phyloP scores from a whole-genome alignment of 768 basidiomycete genomes.

The Dacryopinax primogenitus region DNA sequence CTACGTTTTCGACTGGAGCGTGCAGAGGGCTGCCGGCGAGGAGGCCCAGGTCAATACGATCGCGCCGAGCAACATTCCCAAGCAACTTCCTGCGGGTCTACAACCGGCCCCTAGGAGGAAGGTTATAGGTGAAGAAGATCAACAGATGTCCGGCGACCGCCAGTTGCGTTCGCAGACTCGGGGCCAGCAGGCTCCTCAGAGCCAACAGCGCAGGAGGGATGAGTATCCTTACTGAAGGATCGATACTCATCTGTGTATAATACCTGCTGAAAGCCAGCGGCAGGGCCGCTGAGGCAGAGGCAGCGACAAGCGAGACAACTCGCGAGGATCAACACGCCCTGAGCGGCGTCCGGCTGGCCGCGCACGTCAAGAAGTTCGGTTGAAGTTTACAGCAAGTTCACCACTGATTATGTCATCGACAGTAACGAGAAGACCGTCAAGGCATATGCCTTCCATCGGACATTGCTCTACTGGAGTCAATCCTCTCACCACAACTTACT shows the following conservation, averaged over 20 bases:
- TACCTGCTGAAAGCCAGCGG: neutral
- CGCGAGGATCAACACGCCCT: neutral
- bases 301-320: neutral
- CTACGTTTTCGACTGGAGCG: slow-evolving; percentile 98
- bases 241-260: neutral
- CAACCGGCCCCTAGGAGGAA: neutral
- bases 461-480: neutral
- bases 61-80: neutral
- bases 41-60: slow-evolving; percentile 6
- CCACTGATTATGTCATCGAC: slow-evolving; percentile 3
- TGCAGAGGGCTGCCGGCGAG: slow-evolving; percentile 39
- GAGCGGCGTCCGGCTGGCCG: slow-evolving; percentile 1
- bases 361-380: slow-evolving; percentile 2
- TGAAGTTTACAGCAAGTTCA: neutral
- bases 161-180: neutral
- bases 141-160: neutral
- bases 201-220: neutral
- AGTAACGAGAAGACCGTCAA: neutral
- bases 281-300: neutral
- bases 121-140: neutral
- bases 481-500: neutral
- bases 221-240: neutral
- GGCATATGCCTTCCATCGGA: neutral
- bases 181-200: neutral
- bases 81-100: neutral